A percentile compares a stretch with the other conserved stretches of the same genome.
Evolutionary conservation across 192 early-diverging fungal genomes (phyloP).

Genomic region (Phlyctochytrium arcticum): DNA sequence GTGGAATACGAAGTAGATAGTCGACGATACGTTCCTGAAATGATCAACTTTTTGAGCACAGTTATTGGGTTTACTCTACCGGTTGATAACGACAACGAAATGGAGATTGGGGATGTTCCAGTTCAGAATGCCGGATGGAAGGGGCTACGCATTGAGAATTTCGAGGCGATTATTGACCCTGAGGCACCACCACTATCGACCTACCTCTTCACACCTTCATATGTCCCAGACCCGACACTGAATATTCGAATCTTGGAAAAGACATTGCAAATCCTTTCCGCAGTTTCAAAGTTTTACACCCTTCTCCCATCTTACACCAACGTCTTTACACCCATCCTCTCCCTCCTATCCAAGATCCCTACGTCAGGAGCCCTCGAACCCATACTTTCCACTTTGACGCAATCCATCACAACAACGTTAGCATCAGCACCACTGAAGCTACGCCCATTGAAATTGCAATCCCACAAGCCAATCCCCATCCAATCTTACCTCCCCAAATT

Average conservation of each 20-base stretch:
- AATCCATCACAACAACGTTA: slow-evolving; percentile 15
- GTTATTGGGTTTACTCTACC: slow-evolving; percentile 22
- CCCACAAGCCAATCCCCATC: slow-evolving; percentile 83
- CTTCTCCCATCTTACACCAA: slow-evolving; percentile 25
- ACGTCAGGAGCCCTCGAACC: neutral
- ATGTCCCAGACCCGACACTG: neutral
- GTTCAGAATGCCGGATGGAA: neutral
- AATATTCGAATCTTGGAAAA: slow-evolving; percentile 19
- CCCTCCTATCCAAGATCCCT: slow-evolving; percentile 10
- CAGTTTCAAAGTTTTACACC: slow-evolving; percentile 22
- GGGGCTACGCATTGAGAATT: slow-evolving; percentile 10
- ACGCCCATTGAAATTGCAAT: slow-evolving; percentile 75
- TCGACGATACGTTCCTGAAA: slow-evolving; percentile 65
- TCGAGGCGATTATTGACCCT: neutral
- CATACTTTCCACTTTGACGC: neutral
- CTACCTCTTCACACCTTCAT: neutral
- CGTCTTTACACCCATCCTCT: slow-evolving; percentile 26
- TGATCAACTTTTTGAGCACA: slow-evolving; percentile 36
- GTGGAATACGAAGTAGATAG: slow-evolving; percentile 60
- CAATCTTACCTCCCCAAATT: slow-evolving; percentile 87
- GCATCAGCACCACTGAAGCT: slow-evolving; percentile 33
- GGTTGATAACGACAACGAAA: neutral
- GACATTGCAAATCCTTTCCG: slow-evolving; percentile 15
- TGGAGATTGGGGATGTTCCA: neutral
- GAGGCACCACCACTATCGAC: neutral